Evolutionary conservation across 2,329 filamentous ascomycete genomes (phyloP), one percentile per base, ranked within the genome.

Genomic region (Aureobasidium sp.): DNA sequence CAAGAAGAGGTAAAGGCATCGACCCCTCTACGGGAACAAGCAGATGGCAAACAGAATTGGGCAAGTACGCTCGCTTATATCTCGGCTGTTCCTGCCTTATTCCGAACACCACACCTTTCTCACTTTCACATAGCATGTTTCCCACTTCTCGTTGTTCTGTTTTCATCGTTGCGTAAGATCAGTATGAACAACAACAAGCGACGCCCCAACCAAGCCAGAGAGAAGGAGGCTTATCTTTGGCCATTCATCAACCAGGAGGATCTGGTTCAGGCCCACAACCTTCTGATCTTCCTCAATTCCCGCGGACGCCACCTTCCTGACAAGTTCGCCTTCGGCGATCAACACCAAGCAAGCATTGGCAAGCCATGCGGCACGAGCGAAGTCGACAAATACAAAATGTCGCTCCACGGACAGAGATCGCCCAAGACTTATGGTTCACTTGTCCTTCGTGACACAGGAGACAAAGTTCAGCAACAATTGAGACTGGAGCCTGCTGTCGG

Each of bases 171-270:
- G 41, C 65, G 69, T n/a, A 62, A 67, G 3, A 36, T 52, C 36
- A 62, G 61, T 10, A 68, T 66, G 45, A 67, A 69, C 9, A 53
- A 42, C 32, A 61, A 53, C 45, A 64, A 67, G 6, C 54, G 62
- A 3, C 62, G 63, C 13, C 67, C 65, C 3, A 65, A 64, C 30
- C 54, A 53, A 8, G 63, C 64, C 15, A 55, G 27, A 42, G 42
- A 60, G 5, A 62, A 61, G 3, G 73, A 76, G 6, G 59, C 70
- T 9, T 83, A 72, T 63, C 68, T 82, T 45, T 84, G 77, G 75
- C 83, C 83, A 0, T 74, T 79, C 49, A 78, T 86, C 67, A 86
- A 86, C 65, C 73, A 81, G 44, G 80, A 86, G 60, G 83, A 86
- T 65, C 71, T 86, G 0, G 57, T 66, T 0, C 72, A 77, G 27